Evolutionary conservation across 2,329 filamentous ascomycete genomes (phyloP).

Genomic region (Beauveria medogensis): DNA sequence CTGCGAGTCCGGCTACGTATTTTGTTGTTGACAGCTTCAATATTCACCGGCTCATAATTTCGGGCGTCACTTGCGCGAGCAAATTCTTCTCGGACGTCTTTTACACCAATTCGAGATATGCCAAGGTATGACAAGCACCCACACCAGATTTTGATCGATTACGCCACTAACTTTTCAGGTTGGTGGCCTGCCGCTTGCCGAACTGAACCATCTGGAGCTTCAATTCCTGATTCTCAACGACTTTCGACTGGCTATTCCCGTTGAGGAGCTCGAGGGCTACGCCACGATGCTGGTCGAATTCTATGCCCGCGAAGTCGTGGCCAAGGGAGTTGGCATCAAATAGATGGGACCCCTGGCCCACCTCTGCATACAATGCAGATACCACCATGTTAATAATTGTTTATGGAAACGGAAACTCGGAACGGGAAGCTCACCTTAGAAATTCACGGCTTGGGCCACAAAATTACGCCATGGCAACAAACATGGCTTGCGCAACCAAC

Average conservation of each 20-base stretch:
- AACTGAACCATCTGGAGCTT: constrained; percentile 91
- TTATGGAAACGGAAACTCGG: background rate
- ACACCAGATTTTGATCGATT: no score
- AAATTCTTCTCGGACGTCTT: constrained; percentile 99
- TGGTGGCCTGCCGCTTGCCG: constrained; percentile 80
- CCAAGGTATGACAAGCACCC: constrained; percentile 62
- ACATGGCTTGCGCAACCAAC: constrained; percentile 1
- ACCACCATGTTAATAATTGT: background rate
- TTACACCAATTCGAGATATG: constrained; percentile 98
- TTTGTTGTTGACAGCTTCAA: constrained; percentile 99
- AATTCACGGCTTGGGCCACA: background rate
- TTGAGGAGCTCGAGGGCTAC: constrained; percentile 94
- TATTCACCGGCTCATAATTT: constrained; percentile 92
- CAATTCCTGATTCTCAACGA: constrained; percentile 95
- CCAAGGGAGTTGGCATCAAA: constrained; percentile 18
- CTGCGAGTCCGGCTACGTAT: constrained; percentile 39
- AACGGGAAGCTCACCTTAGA: constrained; percentile 2
- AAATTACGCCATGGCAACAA: background rate
- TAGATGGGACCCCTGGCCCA: background rate
- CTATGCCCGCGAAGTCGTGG: constrained; percentile 82
- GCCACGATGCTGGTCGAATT: constrained; percentile 98
- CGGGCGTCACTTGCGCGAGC: constrained; percentile 94
- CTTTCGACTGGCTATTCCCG: constrained; percentile 83
- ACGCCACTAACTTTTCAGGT: constrained; percentile 49
- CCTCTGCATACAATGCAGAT: background rate